Conservation (phyloP, 345 rosid genomes). For the Combretum micranthum region DNA sequence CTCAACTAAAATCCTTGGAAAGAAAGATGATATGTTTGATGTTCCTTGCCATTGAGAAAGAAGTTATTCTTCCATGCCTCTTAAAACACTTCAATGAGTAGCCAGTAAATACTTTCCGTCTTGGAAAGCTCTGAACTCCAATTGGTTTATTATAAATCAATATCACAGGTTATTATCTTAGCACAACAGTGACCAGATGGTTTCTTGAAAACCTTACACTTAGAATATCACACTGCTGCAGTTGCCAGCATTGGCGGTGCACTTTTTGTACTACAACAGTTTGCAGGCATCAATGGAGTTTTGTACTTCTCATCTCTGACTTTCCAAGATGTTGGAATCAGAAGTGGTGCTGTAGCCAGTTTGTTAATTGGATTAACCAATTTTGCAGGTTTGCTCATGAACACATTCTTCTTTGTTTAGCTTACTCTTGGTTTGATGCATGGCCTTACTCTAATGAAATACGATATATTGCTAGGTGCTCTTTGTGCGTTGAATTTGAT, state of each 20-base stretch:
- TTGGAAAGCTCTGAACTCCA: too few relatives aligned
- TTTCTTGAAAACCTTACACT: not conserved
- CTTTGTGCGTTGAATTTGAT: conserved; percentile 55
- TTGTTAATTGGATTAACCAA: conserved; percentile 58
- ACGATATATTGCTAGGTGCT: conserved; percentile 39
- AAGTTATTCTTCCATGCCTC: too few relatives aligned
- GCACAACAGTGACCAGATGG: too few relatives aligned
- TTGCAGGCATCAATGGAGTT: conserved; percentile 83
- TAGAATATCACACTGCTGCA: conserved; percentile 27
- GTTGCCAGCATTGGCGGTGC: conserved; percentile 65
- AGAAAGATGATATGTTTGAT: too few relatives aligned
- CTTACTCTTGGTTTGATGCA: conserved; percentile 4
- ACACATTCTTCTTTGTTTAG: not conserved
- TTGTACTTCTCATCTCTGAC: conserved; percentile 79
- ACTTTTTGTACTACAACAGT: conserved; percentile 68
- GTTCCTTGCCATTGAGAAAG: too few relatives aligned
- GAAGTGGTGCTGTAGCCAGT: conserved; percentile 53
- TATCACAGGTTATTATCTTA: too few relatives aligned
- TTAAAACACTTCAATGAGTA: too few relatives aligned
- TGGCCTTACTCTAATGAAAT: conserved; percentile 6
- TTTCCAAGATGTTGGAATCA: conserved; percentile 61
- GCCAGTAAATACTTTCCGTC: too few relatives aligned
- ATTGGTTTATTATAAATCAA: too few relatives aligned
- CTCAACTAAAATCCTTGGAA: too few relatives aligned
- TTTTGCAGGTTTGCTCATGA: conserved; percentile 47